These are phyloP conservation scores for Alternaria incomplexa DNA, from an alignment of 2,329 filamentous ascomycete species.

Conservation along the genomic window DNA sequence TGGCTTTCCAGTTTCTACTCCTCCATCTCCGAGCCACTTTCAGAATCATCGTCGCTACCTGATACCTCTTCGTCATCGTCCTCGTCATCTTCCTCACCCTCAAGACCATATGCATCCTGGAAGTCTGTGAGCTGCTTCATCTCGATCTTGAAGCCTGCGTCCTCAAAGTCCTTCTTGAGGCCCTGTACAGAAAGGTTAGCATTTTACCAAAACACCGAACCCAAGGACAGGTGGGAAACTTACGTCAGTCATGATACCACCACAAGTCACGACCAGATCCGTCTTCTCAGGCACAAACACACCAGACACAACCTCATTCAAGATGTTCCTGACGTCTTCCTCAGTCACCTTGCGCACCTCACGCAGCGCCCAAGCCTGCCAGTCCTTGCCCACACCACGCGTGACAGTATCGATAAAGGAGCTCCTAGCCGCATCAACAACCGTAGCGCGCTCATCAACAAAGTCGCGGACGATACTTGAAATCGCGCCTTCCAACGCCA, in stretches of 20 bases:
- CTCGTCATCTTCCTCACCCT: slow-evolving; percentile 66
- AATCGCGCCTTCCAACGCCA: slow-evolving; percentile 88
- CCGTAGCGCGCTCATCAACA: slow-evolving; percentile 87
- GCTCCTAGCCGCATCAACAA: slow-evolving; percentile 79
- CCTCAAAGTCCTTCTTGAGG: slow-evolving; percentile 75
- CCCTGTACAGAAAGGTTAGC: slow-evolving; percentile 56
- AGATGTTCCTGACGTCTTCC: slow-evolving; percentile 76
- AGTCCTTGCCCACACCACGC: slow-evolving; percentile 75
- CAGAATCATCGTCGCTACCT: slow-evolving; percentile 51
- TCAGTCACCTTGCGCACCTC: slow-evolving; percentile 77
- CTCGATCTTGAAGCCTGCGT: slow-evolving; percentile 78
- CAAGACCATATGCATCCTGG: slow-evolving; percentile 87
- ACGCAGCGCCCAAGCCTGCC: slow-evolving; percentile 76
- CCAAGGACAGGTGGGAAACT: slow-evolving; percentile 42
- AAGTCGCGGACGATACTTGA: slow-evolving; percentile 85
- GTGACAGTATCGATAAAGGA: slow-evolving; percentile 86
- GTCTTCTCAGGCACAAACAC: slow-evolving; percentile 81
- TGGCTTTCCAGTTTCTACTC: slow-evolving; percentile 10
- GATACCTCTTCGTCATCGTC: slow-evolving; percentile 63
- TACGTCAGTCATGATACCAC: slow-evolving; percentile 83
- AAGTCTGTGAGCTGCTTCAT: slow-evolving; percentile 78
- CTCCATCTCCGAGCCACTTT: slow-evolving; percentile 38
- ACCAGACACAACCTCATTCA: slow-evolving; percentile 77
- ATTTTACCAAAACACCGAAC: background rate
- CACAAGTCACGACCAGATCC: slow-evolving; percentile 88